Evolutionary conservation across 495 filamentous ascomycete species (phyloP).

Genomic region (Halenospora varia): DNA sequence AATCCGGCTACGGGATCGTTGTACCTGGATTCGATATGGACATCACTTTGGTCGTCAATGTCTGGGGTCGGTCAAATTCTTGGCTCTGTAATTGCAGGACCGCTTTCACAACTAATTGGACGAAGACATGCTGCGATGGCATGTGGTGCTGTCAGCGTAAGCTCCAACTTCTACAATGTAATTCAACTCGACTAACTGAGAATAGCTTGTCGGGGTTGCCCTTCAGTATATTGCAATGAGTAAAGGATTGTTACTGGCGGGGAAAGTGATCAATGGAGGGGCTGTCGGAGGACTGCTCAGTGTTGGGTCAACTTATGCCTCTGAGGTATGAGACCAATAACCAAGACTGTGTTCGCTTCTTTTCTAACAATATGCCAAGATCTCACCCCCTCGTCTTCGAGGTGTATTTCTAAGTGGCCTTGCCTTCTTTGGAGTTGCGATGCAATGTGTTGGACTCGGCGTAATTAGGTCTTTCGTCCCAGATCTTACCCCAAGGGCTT

Average conservation of each 20-base stretch:
- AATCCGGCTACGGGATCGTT: slow-evolving; percentile 5
- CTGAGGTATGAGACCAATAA: slow-evolving; percentile 18
- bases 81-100: slow-evolving; percentile 22
- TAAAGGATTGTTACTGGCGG: slow-evolving; percentile 24
- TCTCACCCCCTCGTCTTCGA: slow-evolving; percentile 21
- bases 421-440: slow-evolving; percentile 24
- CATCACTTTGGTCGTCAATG: slow-evolving; percentile 29
- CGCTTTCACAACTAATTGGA: slow-evolving; percentile 25
- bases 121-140: slow-evolving; percentile 17
- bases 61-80: slow-evolving; percentile 24
- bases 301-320: slow-evolving; percentile 28
- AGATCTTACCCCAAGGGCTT: slow-evolving; percentile 26
- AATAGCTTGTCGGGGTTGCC: slow-evolving; percentile 10
- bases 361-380: slow-evolving; percentile 5
- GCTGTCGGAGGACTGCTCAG: slow-evolving; percentile 24
- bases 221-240: slow-evolving; percentile 19
- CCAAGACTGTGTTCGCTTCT: background rate
- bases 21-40: slow-evolving; percentile 29
- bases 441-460: slow-evolving; percentile 28
- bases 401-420: slow-evolving; percentile 18
- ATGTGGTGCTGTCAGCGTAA: slow-evolving; percentile 13
- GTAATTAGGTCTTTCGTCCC: slow-evolving; percentile 28
- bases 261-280: slow-evolving; percentile 27
- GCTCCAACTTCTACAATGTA: background rate
- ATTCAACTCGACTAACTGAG: background rate